A percentile compares a stretch with the other conserved stretches of the same genome.
Conservation (phyloP, 2,329 filamentous ascomycete genomes). For the Alternaria metachromatica region DNA sequence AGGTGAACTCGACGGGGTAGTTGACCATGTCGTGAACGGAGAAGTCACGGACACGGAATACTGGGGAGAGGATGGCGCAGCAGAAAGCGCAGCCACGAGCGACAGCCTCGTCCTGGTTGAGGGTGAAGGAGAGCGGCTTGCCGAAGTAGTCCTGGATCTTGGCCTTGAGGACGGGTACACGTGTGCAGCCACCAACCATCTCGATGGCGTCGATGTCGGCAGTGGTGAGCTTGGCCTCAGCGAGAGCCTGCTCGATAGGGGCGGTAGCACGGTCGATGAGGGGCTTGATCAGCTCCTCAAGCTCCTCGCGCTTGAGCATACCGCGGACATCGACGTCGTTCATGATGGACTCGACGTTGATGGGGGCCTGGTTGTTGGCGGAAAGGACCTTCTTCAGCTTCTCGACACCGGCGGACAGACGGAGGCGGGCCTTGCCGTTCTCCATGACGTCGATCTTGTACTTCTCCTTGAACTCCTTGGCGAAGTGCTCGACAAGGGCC, state of each 20-base stretch:
- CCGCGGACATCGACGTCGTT: constrained; percentile 91
- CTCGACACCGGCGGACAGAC: constrained; percentile 87
- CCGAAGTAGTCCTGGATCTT: constrained; percentile 86
- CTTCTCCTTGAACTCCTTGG: constrained; percentile 94
- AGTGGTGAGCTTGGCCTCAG: constrained; percentile 87
- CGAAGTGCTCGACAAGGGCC: constrained; percentile 92
- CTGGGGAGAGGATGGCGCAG: constrained; percentile 95
- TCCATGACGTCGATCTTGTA: constrained; percentile 95
- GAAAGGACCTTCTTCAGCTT: constrained; percentile 99
- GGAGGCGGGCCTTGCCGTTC: constrained; percentile 87
- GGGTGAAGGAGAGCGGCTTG: constrained; percentile 91
- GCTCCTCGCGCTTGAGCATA: constrained; percentile 91
- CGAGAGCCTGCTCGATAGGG: constrained; percentile 88
- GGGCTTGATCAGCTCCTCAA: constrained; percentile 88
- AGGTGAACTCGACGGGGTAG: constrained; percentile 98
- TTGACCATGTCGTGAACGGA: constrained; percentile 95
- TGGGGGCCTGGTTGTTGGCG: constrained; percentile 87
- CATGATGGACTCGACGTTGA: constrained; percentile 99
- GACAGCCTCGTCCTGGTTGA: constrained; percentile 97
- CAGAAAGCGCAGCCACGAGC: constrained; percentile 95
- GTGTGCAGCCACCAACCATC: constrained; percentile 92
- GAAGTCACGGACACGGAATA: constrained; percentile 99
- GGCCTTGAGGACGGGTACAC: constrained; percentile 92
- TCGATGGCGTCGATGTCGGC: constrained; percentile 95
- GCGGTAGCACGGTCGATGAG: constrained; percentile 74